These are phyloP conservation scores for Coemansia sp. DNA, from an alignment of 192 early-diverging fungal genomes.

Conservation along the genomic window DNA sequence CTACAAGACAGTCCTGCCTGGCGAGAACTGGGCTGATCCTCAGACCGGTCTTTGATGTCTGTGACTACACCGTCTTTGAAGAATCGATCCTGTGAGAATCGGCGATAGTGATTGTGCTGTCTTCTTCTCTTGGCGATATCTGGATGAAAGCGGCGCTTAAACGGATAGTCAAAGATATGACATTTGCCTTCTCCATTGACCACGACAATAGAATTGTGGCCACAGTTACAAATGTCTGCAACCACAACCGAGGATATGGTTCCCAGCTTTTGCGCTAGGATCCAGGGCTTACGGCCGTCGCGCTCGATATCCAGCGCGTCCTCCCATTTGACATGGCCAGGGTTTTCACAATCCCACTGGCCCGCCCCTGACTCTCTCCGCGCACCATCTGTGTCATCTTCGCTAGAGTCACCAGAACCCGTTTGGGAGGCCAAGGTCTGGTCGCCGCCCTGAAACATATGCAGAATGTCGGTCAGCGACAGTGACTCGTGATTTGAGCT, in stretches of 20 bases:
- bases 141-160: conserved; percentile 49
- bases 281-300: conserved; percentile 58
- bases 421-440: neutral
- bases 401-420: conserved; percentile 35
- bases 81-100: conserved; percentile 55
- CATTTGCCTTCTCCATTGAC: conserved; percentile 58
- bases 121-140: conserved; percentile 40
- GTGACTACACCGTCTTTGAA: conserved; percentile 39
- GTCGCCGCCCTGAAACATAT: conserved; percentile 43
- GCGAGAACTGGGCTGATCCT: neutral
- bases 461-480: conserved; percentile 47
- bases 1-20: neutral
- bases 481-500: conserved; percentile 41
- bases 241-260: conserved; percentile 55
- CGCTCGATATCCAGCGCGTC: conserved; percentile 57
- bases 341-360: conserved; percentile 7
- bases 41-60: conserved; percentile 9
- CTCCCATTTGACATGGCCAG: conserved; percentile 52
- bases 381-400: conserved; percentile 20
- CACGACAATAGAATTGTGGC: conserved; percentile 55
- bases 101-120: conserved; percentile 52
- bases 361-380: neutral
- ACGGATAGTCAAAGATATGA: conserved; percentile 56
- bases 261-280: conserved; percentile 54
- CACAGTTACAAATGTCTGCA: conserved; percentile 51